phyloP scores from a whole-genome alignment of 176 grass and related monocot species.

The Alopecurus myosuroides region DNA sequence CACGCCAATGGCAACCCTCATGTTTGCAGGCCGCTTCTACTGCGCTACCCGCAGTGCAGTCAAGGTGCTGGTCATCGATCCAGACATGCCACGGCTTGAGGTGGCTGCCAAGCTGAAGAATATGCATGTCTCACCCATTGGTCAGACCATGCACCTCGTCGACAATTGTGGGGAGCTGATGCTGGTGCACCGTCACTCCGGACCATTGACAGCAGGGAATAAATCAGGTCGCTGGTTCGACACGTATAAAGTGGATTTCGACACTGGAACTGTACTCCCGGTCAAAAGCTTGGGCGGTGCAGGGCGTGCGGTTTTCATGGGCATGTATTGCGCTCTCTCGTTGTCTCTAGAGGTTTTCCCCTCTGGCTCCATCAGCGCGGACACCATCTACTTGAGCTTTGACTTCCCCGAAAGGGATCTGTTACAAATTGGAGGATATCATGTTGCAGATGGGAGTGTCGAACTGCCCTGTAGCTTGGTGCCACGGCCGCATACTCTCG shows the following conservation, averaged over 20 bases:
- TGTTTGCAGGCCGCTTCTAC: background rate
- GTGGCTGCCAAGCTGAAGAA: background rate
- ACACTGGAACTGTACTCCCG: background rate
- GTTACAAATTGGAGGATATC: background rate
- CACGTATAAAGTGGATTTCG: background rate
- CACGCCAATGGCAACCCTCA: background rate
- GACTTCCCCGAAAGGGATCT: background rate
- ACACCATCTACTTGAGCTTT: background rate
- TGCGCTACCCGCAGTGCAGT: background rate
- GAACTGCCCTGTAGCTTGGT: background rate
- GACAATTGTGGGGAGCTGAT: background rate
- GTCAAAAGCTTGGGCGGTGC: background rate
- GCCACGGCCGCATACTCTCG: background rate
- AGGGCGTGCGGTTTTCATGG: background rate
- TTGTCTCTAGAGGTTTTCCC: background rate
- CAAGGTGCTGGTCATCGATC: background rate
- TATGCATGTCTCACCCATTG: background rate
- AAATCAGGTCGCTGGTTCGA: background rate
- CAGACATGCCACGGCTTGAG: background rate
- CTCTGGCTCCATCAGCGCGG: background rate
- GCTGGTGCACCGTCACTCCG: background rate
- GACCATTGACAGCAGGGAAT: background rate
- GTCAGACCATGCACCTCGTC: background rate
- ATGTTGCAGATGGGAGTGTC: background rate
- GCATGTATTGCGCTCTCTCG: background rate